Evolutionary conservation across 495 filamentous ascomycete species (phyloP), one percentile per base, ranked within the genome.

Genomic region (Collariella sp.): DNA sequence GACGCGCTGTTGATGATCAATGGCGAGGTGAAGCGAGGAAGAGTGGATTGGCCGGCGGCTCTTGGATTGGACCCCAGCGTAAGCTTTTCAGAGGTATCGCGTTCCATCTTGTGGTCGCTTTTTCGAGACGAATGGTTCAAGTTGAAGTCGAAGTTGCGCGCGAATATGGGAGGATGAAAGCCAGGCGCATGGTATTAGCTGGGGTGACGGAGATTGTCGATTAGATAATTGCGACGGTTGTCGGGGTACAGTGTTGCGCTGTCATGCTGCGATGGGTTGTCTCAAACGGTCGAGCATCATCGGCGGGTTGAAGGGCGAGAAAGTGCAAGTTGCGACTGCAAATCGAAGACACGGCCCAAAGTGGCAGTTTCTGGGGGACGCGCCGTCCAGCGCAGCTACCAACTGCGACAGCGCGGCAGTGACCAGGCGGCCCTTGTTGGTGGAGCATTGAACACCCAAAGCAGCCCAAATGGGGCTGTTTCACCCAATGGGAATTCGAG

Each of bases 1-100:
- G 66, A 65, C 9, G 59, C 57, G 56, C 62, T 60, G 52, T 50
- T 67, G 53, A 66, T 61, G 18, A 53, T 46, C 11, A 62, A 44
- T 0, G 61, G 60, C 13, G 65, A 57, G 1, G 54, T 55, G 46
- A 59, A 52, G 43, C 61, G 59, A 45, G 55, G 46, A 36, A 31
- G 26, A 31, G 26, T 31, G 26, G 26, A 57, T 66, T 5, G 51
- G 12, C 22, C 36, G 55, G 54, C 41, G 18, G 42, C 26, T 33
- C 44, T 15, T n/a, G 42, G 45, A 38, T 54, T 50, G 35, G 41
- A n/a, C 7, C 22, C 20, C 29, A 11, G n/a, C 41, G 43, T 29
- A 45, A 29, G 19, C 20, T 49, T 50, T 6, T 59, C 59, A 22
- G 43, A 20, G n/a, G 20, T 40, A 38, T 56, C 52, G 54, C 48